These are phyloP conservation scores for Pseudonitzschia pungens DNA, from an alignment of 108 stramenopile genomes.

Conservation along the genomic window DNA sequence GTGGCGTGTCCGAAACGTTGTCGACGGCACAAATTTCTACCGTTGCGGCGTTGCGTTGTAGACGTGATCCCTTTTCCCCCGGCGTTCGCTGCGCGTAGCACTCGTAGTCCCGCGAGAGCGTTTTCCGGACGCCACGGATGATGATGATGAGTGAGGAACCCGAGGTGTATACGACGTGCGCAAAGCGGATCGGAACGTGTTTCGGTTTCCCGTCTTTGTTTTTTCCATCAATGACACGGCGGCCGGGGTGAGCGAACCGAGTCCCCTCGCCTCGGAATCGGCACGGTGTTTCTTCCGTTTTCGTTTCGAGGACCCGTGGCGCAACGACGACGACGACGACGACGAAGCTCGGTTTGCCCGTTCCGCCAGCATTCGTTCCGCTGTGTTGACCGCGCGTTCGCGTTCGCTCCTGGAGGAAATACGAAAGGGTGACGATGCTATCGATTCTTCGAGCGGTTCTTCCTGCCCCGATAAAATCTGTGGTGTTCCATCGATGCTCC, in stretches of 20 bases:
- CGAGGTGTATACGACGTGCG: constrained; percentile 34
- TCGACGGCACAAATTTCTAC: constrained; percentile 9
- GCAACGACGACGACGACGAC: not conserved
- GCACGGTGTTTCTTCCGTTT: not conserved
- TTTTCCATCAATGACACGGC: constrained; percentile 21
- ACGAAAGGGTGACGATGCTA: not conserved
- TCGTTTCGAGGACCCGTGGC: not conserved
- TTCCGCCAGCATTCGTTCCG: constrained; percentile 19
- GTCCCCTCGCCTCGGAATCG: not conserved
- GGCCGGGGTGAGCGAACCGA: constrained; percentile 15
- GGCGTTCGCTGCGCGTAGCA: constrained; percentile 1
- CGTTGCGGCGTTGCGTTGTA: constrained; percentile 17
- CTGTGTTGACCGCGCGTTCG: constrained; percentile 27
- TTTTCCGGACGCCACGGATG: not conserved
- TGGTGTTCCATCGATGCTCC: constrained; percentile 61
- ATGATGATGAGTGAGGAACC: not conserved
- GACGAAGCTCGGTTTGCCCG: constrained; percentile 23
- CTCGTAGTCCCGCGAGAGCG: not conserved
- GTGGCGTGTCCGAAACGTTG: not conserved
- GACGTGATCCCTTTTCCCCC: constrained; percentile 3
- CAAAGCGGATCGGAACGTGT: constrained; percentile 28
- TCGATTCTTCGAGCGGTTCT: not conserved
- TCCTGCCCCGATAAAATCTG: constrained; percentile 39
- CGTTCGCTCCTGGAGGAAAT: constrained; percentile 13
- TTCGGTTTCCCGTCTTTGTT: constrained; percentile 6